Evolutionary conservation across 1,284 basidiomycete species (phyloP), one percentile per base, ranked within the genome.

Genomic region (Volvariella volvacea): DNA sequence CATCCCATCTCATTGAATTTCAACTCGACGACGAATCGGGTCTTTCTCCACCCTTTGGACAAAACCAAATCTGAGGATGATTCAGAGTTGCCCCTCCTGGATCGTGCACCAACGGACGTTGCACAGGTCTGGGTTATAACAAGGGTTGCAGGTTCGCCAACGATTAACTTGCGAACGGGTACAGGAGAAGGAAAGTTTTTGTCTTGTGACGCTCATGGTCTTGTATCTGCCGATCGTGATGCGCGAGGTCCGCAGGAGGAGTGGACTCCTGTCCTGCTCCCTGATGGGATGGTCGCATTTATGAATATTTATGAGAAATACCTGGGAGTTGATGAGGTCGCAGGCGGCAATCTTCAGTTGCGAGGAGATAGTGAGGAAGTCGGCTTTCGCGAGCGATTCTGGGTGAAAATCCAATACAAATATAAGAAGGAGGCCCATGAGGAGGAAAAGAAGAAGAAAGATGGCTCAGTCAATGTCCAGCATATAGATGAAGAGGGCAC

Each of bases 361-460:
- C 72, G 92, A 42, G 89, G 84, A 10, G 92, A 95, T 57, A 84
- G 80, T 48, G 88, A 92, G 40, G 78, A 80, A 50, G 77, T 86
- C 14, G 90, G 87, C 3, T 90, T 90, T 52, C 69, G 71, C 33
- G 91, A 94, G 58, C 71, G 83, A 10, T 91, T 92, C 61, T 85
- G 80, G 76, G 78, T 94, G 45, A 92, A 92, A 66, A 84, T 95
- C 39, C 92, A 96, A 67, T 80, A 76, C 63, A 90, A 91, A 60
- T 94, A 88, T 65, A 86, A 93, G 66, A 77, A 80, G 56, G 92
- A 95, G 61, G 90, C 88, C 3, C 71, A 84, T 39, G 81, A 90
- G 50, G 86, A 89, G 61, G 82, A 86, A 60, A 84, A 78, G 68
- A 86, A 85, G 68, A 80, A 76, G 63, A 82, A 77, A 55, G 83